phyloP scores from a whole-genome alignment of 2,329 filamentous ascomycete species.

The Dothiorella sarmentorum region DNA sequence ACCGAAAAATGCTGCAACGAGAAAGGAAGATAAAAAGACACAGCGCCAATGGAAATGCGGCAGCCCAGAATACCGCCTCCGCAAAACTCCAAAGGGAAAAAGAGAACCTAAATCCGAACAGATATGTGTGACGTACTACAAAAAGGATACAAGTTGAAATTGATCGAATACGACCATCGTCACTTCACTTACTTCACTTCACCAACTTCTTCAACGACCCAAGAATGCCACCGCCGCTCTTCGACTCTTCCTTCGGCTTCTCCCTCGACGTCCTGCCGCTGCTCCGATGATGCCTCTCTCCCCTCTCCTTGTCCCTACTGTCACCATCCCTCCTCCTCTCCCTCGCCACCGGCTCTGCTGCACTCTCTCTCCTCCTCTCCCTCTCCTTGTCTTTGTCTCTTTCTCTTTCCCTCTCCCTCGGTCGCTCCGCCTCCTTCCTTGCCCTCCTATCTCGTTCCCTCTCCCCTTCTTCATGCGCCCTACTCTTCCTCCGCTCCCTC shows the following conservation, averaged over 20 bases:
- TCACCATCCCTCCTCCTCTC: neutral
- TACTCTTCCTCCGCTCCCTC: neutral
- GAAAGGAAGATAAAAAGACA: no score
- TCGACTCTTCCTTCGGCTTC: conserved; percentile 1
- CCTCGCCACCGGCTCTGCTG: neutral
- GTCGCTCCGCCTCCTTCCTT: neutral
- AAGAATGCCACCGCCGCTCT: neutral
- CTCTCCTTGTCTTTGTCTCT: neutral
- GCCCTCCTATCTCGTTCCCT: no score
- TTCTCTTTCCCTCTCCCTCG: neutral
- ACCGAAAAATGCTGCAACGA: no score
- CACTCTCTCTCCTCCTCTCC: neutral
- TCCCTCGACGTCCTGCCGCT: neutral
- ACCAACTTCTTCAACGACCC: neutral
- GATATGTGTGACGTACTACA: no score
- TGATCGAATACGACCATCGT: neutral
- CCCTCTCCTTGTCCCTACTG: neutral
- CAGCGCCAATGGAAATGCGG: no score
- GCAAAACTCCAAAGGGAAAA: no score
- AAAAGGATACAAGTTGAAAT: no score
- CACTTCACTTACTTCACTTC: neutral
- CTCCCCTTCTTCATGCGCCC: neutral
- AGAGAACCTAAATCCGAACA: no score
- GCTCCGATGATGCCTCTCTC: neutral
- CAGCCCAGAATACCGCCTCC: no score